Percentiles rank a stretch among this genome's conserved stretches.
phyloP scores from a whole-genome alignment of 202 grass and related monocot genomes.

The Eragrostis tef region DNA sequence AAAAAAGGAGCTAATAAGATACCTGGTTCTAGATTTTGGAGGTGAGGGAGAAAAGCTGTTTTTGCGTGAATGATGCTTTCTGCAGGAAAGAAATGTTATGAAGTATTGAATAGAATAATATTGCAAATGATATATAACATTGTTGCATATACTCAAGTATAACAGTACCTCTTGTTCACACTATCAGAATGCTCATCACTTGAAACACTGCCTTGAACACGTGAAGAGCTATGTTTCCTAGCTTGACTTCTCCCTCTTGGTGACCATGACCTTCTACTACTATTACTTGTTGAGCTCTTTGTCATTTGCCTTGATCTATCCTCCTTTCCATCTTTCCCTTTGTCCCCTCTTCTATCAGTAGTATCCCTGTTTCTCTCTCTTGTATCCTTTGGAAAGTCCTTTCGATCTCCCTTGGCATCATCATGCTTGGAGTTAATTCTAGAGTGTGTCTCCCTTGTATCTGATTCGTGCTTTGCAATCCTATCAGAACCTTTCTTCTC shows the following conservation, averaged over 20 bases:
- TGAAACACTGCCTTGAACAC: constrained; percentile 59
- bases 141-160: constrained; percentile 1
- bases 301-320: constrained; percentile 49
- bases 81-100: constrained; percentile 44
- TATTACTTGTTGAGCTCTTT: constrained; percentile 53
- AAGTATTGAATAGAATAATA: constrained; percentile 35
- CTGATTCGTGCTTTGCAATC: constrained; percentile 39
- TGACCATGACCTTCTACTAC: constrained; percentile 60
- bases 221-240: constrained; percentile 67
- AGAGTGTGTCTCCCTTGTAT: constrained; percentile 39
- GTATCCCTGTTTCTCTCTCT: constrained; percentile 68
- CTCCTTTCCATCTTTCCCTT: constrained; percentile 54
- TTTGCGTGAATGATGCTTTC: constrained; percentile 71
- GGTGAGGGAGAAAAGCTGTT: constrained; percentile 78
- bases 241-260: constrained; percentile 57
- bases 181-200: constrained; percentile 76
- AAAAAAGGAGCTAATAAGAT: constrained; percentile 35
- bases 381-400: constrained; percentile 53
- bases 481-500: constrained; percentile 57
- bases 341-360: constrained; percentile 59
- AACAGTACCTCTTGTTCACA: constrained; percentile 64
- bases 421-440: constrained; percentile 50
- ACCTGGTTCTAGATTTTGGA: constrained; percentile 86
- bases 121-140: constrained; percentile 37
- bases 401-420: constrained; percentile 56